These are phyloP conservation scores for Phytopythium sindhum DNA, from an alignment of 352 stramenopile genomes.

Conservation along the genomic window DNA sequence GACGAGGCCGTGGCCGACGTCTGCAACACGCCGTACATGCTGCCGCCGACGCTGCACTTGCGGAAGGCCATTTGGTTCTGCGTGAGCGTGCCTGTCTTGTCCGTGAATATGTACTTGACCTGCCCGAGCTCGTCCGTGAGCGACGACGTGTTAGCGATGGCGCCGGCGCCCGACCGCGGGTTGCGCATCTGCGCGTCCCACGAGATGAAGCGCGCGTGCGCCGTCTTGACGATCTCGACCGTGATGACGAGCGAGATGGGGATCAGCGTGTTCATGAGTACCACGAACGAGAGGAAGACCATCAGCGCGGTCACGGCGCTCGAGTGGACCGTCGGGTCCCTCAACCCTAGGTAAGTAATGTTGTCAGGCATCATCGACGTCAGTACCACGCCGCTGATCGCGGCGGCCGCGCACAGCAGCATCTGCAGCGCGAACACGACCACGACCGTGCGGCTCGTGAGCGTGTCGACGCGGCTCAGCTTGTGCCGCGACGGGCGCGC, in stretches of 20 bases:
- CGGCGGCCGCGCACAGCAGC: constrained; percentile 50
- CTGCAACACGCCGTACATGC: constrained; percentile 60
- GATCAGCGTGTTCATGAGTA: constrained; percentile 92
- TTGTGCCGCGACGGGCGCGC: constrained; percentile 78
- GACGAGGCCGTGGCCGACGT: constrained; percentile 12
- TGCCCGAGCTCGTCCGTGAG: constrained; percentile 92
- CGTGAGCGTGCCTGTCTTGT: constrained; percentile 95
- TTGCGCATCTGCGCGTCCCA: constrained; percentile 71
- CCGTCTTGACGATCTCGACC: constrained; percentile 70
- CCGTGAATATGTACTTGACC: constrained; percentile 91
- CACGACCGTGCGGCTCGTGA: constrained; percentile 77
- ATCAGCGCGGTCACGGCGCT: constrained; percentile 30
- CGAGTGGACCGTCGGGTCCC: constrained; percentile 4
- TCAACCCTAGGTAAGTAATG: neutral
- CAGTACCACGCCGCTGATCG: constrained; percentile 24
- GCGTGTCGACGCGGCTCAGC: constrained; percentile 73
- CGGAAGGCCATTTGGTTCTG: constrained; percentile 96
- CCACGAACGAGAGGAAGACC: constrained; percentile 88
- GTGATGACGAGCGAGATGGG: constrained; percentile 92
- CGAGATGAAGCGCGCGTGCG: constrained; percentile 76
- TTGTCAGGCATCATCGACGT: neutral
- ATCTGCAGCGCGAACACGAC: constrained; percentile 77
- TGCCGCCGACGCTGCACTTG: constrained; percentile 89
- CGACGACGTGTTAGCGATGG: constrained; percentile 85
- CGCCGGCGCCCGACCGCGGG: constrained; percentile 38